Evolutionary conservation across 177 flowering plant genomes (phyloP), one percentile per base, ranked within the genome.

Genomic region (Vitis hybrid): DNA sequence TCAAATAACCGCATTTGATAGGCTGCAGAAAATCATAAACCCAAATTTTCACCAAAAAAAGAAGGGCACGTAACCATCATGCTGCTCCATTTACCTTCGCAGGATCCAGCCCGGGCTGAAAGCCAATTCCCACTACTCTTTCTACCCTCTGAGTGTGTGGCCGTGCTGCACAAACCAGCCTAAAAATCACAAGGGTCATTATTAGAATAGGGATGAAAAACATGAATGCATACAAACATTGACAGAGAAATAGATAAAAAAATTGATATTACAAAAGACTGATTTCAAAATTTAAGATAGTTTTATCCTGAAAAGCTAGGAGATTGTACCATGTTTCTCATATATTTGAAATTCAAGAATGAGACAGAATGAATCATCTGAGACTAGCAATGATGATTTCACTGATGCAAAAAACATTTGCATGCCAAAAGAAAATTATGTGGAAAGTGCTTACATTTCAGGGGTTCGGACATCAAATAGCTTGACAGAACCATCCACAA

Each of bases 51-150:
- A 21, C 56, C 9, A 16, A 19, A 12, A 12, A 56, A 39, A n/a
- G 29, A 26, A 18, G 15, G 9, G 14, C 12, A 6, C 2, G 13
- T 51, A 26, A 58, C 19, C n/a, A 55, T 1, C 22, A n/a, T 12
- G 49, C 5, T 45, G 51, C 10, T 26, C 12, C 55, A 19, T 12
- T 60, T 77, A 93, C 99, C 97, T 96, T 96, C 19, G 76, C 75
- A 3, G 89, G 88, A 69, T 88, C 98, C 66, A 93, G 86, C 53
- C 99, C 98, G 58, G 98, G 99, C 75, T 92, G 98, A 83, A 92
- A 96, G 74, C 90, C 92, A 72, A 96, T 81, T 56, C 95, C 97
- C 56, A 87, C 93, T 59, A 93, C 93, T 83, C 85, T 88, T 80
- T 90, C 90, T 15, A 77, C 80, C 72, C 68, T 78, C 52, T 85